Percentiles rank a stretch among this genome's conserved stretches.
These are phyloP conservation scores for Mortierella sp. DNA, from an alignment of 371 early-diverging fungal genomes.

Conservation along the genomic window DNA sequence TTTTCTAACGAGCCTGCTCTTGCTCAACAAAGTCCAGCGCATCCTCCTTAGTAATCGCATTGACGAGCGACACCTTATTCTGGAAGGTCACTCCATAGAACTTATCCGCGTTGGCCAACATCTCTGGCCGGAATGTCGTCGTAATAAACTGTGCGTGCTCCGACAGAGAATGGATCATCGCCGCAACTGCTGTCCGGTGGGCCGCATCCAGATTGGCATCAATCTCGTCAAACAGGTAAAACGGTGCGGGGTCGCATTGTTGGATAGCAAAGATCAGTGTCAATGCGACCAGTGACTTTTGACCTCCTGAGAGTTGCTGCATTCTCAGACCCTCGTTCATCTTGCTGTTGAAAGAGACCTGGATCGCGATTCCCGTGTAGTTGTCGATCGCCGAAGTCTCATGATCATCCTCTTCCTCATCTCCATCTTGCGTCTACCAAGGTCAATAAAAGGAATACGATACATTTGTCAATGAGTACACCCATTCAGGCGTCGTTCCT, in stretches of 20 bases:
- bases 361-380: slow-evolving; percentile 94
- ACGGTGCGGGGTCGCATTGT: slow-evolving; percentile 98
- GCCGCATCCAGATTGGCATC: slow-evolving; percentile 99
- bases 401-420: slow-evolving; percentile 65
- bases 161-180: slow-evolving; percentile 91
- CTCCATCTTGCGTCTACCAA: slow-evolving; percentile 38
- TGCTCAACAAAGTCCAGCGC: slow-evolving; percentile 81
- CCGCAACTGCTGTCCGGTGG: slow-evolving; percentile 95
- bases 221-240: slow-evolving; percentile 99
- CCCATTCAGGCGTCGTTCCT: not conserved
- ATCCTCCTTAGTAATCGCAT: slow-evolving; percentile 75
- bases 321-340: slow-evolving; percentile 93
- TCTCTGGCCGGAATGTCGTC: slow-evolving; percentile 98
- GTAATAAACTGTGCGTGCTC: slow-evolving; percentile 97
- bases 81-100: slow-evolving; percentile 98
- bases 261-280: slow-evolving; percentile 99
- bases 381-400: slow-evolving; percentile 72
- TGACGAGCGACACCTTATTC: slow-evolving; percentile 84
- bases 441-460: not conserved
- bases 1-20: slow-evolving; percentile 52
- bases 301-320: slow-evolving; percentile 99
- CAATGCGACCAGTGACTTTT: slow-evolving; percentile 98
- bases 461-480: not conserved
- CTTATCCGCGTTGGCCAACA: slow-evolving; percentile 91
- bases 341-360: slow-evolving; percentile 91